Evolutionary conservation across 345 rosid genomes (phyloP), one percentile per base, ranked within the genome.

Genomic region (Arabidopsis suecica): DNA sequence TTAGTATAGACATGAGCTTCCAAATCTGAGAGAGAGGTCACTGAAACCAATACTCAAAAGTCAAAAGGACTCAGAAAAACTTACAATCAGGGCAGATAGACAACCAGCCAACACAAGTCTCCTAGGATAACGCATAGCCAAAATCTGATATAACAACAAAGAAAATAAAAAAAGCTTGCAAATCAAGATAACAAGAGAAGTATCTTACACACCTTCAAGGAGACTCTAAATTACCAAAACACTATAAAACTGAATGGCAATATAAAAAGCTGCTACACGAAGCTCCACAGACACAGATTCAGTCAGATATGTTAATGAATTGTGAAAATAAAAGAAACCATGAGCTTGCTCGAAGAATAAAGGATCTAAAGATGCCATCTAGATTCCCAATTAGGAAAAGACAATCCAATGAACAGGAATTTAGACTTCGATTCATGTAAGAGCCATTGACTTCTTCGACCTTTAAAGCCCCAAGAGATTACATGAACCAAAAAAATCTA

Each of bases 91-190:
- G 56, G 99, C 88, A 40, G 85, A 83, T 48, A 94, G 66, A 86
- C 97, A 94, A 74, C 98, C 98, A 61, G 89, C 76, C 84, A 95
- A 87, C 77, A 95, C 99, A 76, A 92, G 89, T 81, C 96, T 88
- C 83, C 97, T 88, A 2, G 97, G 97, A 71, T 95, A 96, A 51
- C 97, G 95, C 97, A 95, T 95, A 33, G 99, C 99, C 89, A 92
- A 79, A 82, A 95, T 92, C 99, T 95, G 72, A 62, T 48, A 6
- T 6, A 54, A 74, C 65, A 58, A n/a, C n/a, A n/a, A n/a, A n/a
- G n/a, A n/a, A n/a, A n/a, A n/a, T n/a, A n/a, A n/a, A n/a, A n/a
- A n/a, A n/a, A 50, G 61, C 45, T 56, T 33, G 9, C 65, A 32
- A 37, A 50, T 23, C 41, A 63, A 9, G 9, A 61, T 33, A 62